These are phyloP conservation scores for Penicillium brevicompactum DNA, from an alignment of 2,329 filamentous ascomycete genomes.

Conservation along the genomic window DNA sequence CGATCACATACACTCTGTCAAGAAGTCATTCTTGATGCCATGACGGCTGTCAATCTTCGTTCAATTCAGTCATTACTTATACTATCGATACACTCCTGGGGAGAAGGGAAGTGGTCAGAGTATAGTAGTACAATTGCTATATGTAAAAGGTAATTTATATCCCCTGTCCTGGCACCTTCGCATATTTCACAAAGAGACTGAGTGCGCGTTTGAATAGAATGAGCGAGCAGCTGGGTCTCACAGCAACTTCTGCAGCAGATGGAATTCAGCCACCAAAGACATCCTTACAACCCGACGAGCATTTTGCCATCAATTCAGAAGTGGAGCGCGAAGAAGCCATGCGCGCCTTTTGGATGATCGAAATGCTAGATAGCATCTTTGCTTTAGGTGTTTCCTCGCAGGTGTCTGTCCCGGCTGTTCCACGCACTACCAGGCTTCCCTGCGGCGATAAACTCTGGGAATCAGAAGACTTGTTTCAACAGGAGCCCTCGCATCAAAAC, in stretches of 20 bases:
- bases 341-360: neutral
- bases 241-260: neutral
- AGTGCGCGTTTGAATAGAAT: neutral
- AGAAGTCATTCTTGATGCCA: neutral
- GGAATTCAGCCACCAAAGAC: neutral
- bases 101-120: neutral
- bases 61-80: neutral
- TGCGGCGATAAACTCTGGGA: neutral
- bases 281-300: neutral
- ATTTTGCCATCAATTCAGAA: neutral
- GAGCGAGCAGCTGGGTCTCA: neutral
- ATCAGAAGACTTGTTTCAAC: neutral
- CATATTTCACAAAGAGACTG: neutral
- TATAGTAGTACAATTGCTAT: neutral
- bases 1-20: neutral
- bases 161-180: neutral
- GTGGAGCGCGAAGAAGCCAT: neutral
- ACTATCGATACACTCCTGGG: neutral
- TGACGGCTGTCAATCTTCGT: neutral
- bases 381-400: neutral
- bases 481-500: neutral
- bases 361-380: conserved; percentile 1
- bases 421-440: neutral
- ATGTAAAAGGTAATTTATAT: neutral
- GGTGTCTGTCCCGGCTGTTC: neutral